These are phyloP conservation scores for Colletotrichum sp. DNA, from an alignment of 2,329 filamentous ascomycete genomes.

Conservation along the genomic window DNA sequence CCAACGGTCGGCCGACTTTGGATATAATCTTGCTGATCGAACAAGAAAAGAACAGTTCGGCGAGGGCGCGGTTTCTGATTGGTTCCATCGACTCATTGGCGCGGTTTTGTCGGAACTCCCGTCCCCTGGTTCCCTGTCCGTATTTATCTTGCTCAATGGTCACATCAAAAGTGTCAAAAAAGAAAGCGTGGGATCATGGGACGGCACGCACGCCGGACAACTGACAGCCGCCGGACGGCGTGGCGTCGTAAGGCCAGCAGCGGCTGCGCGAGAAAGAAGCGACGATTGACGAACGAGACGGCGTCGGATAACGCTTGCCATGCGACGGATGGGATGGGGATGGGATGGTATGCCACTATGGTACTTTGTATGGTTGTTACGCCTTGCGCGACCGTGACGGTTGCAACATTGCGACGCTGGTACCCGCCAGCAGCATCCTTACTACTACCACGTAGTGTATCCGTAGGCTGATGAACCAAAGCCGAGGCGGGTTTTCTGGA, in stretches of 20 bases:
- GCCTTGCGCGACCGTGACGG: background rate
- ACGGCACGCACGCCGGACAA: background rate
- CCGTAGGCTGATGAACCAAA: background rate
- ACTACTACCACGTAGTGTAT: background rate
- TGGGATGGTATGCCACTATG: background rate
- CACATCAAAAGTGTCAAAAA: background rate
- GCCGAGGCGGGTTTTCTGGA: background rate
- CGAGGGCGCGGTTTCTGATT: background rate
- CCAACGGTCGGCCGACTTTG: background rate
- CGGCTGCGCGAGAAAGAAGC: background rate
- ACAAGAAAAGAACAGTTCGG: background rate
- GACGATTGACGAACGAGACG: background rate
- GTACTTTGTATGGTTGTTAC: background rate
- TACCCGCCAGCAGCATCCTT: background rate
- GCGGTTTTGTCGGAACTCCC: background rate
- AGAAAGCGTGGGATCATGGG: background rate
- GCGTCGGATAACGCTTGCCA: background rate
- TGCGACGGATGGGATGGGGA: background rate
- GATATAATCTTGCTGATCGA: background rate
- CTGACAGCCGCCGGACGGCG: background rate
- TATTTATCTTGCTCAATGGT: background rate
- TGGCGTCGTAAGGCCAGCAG: background rate
- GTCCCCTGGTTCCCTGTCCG: background rate
- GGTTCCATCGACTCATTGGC: background rate
- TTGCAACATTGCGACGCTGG: background rate